Evolutionary conservation across 306 rosid genomes (phyloP).

Genomic region (Geum urbanum): DNA sequence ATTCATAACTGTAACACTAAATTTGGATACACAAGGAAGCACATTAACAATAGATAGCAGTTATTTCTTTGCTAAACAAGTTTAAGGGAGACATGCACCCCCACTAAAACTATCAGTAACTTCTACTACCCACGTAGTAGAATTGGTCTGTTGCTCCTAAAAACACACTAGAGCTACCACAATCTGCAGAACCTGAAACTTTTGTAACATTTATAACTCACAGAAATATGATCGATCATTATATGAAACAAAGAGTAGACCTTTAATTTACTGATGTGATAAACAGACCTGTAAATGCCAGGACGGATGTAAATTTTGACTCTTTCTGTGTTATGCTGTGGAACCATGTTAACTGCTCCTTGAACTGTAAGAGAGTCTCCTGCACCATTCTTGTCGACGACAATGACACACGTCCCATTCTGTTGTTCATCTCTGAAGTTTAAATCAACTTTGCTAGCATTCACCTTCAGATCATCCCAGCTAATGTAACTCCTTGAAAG

Average conservation of each 20-base stretch:
- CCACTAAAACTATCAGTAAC: constrained; percentile 6
- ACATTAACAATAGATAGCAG: not conserved
- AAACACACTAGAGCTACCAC: not conserved
- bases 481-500: constrained; percentile 39
- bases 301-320: constrained; percentile 74
- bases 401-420: constrained; percentile 31
- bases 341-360: constrained; percentile 83
- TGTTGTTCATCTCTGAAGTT: constrained; percentile 12
- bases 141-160: not conserved
- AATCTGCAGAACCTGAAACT: not conserved
- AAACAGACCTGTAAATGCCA: constrained; percentile 70
- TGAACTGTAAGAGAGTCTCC: constrained; percentile 81
- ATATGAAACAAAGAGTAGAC: not conserved
- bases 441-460: constrained; percentile 23
- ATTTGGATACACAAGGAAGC: not conserved
- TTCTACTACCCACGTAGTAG: constrained; percentile 11
- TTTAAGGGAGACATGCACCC: not conserved
- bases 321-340: constrained; percentile 46
- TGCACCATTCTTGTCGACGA: constrained; percentile 54
- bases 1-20: not conserved
- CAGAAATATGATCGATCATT: not conserved
- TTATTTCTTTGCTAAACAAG: not conserved
- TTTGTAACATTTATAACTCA: not conserved
- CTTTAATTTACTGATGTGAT: not conserved
- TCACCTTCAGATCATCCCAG: constrained; percentile 76